These are phyloP conservation scores for Candida ortonii DNA, from an alignment of 805 yeast genomes.

Conservation along the genomic window DNA sequence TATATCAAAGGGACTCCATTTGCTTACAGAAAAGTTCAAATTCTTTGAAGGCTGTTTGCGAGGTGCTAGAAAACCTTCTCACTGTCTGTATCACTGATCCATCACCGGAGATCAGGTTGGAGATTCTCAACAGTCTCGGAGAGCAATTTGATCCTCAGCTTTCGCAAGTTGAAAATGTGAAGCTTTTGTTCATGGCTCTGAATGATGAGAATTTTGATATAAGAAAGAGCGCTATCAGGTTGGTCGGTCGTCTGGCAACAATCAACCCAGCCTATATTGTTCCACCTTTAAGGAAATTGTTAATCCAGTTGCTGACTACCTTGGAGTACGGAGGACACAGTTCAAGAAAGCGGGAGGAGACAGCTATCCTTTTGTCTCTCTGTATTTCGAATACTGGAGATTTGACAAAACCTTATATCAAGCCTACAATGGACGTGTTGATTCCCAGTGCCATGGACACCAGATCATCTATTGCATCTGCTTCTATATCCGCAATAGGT, in stretches of 20 bases:
- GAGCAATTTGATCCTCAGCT: conserved; percentile 83
- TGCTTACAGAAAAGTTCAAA: conserved; percentile 77
- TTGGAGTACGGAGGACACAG: conserved; percentile 78
- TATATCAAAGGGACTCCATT: conserved; percentile 78
- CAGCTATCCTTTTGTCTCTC: conserved; percentile 70
- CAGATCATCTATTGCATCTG: conserved; percentile 80
- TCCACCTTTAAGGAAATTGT: conserved; percentile 83
- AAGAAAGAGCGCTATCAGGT: conserved; percentile 69
- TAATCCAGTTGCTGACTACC: conserved; percentile 81
- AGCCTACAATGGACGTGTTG: conserved; percentile 83
- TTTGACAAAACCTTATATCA: conserved; percentile 85
- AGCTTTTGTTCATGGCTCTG: conserved; percentile 79
- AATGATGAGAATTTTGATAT: conserved; percentile 88
- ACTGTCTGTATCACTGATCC: conserved; percentile 88
- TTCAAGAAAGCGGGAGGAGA: conserved; percentile 75
- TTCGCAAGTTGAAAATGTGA: conserved; percentile 89
- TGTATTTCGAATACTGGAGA: conserved; percentile 76
- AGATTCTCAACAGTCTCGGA: conserved; percentile 70
- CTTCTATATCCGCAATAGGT: conserved; percentile 83
- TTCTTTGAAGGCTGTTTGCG: conserved; percentile 78
- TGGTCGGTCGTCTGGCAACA: conserved; percentile 79
- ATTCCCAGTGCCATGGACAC: conserved; percentile 71
- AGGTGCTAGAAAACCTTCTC: conserved; percentile 75
- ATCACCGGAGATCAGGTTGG: conserved; percentile 76
- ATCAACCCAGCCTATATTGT: conserved; percentile 95